A percentile compares a stretch with the other conserved stretches of the same genome.
phyloP scores from a whole-genome alignment of 306 rosid species.

The Acacia melanoxylon region DNA sequence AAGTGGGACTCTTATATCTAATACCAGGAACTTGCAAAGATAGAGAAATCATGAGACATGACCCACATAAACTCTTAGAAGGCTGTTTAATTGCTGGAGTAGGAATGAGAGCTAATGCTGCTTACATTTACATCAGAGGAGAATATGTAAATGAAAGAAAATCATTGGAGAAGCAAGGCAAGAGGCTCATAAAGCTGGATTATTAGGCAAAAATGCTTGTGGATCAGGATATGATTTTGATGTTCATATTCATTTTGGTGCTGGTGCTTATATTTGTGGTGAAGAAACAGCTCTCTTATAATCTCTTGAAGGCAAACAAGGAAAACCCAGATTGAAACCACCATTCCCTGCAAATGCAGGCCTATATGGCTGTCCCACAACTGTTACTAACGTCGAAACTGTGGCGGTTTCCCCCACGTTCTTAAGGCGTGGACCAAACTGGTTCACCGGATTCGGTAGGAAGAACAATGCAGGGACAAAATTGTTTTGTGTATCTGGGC shows the following conservation, averaged over 20 bases:
- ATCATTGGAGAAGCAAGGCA: slow-evolving; percentile 79
- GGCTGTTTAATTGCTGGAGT: slow-evolving; percentile 98
- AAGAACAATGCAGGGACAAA: slow-evolving; percentile 78
- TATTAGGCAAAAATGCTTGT: slow-evolving; percentile 95
- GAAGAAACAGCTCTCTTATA: slow-evolving; percentile 96
- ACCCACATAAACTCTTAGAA: slow-evolving; percentile 90
- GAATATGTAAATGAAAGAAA: slow-evolving; percentile 88
- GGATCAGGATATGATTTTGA: slow-evolving; percentile 97
- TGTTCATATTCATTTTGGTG: slow-evolving; percentile 93
- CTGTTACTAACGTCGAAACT: slow-evolving; percentile 90
- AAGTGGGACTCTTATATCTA: no score
- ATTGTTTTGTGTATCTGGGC: slow-evolving; percentile 58
- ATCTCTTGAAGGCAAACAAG: slow-evolving; percentile 99
- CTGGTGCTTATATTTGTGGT: slow-evolving; percentile 97
- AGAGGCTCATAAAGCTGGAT: slow-evolving; percentile 88
- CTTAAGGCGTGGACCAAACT: slow-evolving; percentile 69
- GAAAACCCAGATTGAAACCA: slow-evolving; percentile 96
- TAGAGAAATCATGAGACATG: slow-evolving; percentile 96
- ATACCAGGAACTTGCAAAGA: slow-evolving; percentile 82
- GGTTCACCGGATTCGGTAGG: slow-evolving; percentile 77
- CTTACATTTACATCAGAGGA: slow-evolving; percentile 91
- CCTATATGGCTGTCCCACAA: slow-evolving; percentile 93
- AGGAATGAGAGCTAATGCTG: slow-evolving; percentile 97
- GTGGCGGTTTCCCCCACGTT: slow-evolving; percentile 84
- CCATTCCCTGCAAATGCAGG: slow-evolving; percentile 99